Conservation (phyloP, 106 monocot species). For the Dendrobium catenatum region DNA sequence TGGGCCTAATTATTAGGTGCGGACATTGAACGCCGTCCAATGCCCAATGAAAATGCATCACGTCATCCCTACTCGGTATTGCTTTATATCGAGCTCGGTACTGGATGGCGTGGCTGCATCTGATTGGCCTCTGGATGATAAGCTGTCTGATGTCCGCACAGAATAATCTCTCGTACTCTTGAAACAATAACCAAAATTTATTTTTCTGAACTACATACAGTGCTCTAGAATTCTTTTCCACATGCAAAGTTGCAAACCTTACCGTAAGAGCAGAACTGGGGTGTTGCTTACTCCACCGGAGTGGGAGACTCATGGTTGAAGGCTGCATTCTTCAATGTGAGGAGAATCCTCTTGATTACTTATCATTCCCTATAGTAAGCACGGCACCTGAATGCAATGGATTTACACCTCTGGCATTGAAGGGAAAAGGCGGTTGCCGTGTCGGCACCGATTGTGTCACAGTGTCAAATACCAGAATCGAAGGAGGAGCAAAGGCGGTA, state of each 20-base stretch:
- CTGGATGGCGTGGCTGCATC: too few species aligned
- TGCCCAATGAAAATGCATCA: too few species aligned
- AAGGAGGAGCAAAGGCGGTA: slow-evolving; percentile 93
- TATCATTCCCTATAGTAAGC: slow-evolving; percentile 88
- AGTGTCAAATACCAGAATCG: slow-evolving; percentile 74
- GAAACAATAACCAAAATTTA: not conserved
- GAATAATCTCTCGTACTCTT: too few species aligned
- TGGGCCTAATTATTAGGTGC: too few species aligned
- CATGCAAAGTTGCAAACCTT: slow-evolving; percentile 87
- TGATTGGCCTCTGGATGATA: too few species aligned
- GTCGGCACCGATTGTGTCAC: slow-evolving; percentile 61
- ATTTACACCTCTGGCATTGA: slow-evolving; percentile 11
- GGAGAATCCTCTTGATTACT: slow-evolving; percentile 83
- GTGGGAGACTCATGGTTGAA: slow-evolving; percentile 75
- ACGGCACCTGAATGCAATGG: slow-evolving; percentile 40
- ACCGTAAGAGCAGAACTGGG: slow-evolving; percentile 90
- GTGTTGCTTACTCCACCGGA: slow-evolving; percentile 85
- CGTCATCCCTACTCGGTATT: too few species aligned
- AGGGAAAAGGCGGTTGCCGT: slow-evolving; percentile 4
- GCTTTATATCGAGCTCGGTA: too few species aligned
- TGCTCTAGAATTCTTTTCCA: slow-evolving; percentile 83
- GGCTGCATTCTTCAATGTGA: slow-evolving; percentile 91
- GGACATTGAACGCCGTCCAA: too few species aligned
- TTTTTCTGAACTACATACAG: slow-evolving; percentile 23
- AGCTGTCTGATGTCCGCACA: too few species aligned